These are phyloP conservation scores for Trichoderma afroharzianum DNA, from an alignment of 2,329 filamentous ascomycete species.

Conservation along the genomic window DNA sequence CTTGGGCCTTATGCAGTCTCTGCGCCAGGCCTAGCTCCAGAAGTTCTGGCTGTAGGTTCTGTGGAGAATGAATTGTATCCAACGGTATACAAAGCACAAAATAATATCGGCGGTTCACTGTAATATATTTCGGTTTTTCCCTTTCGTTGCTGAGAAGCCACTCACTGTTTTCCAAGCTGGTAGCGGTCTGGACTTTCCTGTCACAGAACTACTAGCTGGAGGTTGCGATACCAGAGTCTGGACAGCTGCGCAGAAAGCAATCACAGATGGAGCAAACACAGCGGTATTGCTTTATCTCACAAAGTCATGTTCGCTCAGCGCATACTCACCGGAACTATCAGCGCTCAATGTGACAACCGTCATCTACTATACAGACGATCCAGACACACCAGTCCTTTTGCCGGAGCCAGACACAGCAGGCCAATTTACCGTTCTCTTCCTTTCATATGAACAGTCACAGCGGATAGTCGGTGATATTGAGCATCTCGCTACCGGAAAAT, in stretches of 20 bases:
- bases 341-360: background rate
- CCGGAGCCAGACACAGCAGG: background rate
- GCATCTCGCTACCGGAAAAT: background rate
- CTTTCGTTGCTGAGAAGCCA: background rate
- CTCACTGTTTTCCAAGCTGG: background rate
- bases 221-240: background rate
- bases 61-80: background rate
- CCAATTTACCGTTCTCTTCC: background rate
- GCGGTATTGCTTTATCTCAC: background rate
- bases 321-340: background rate
- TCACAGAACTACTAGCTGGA: background rate
- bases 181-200: background rate
- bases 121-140: background rate
- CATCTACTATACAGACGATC: slow-evolving; percentile 1
- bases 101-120: background rate
- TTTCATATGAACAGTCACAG: background rate
- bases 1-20: background rate
- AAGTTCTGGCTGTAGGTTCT: background rate
- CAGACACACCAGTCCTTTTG: background rate
- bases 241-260: background rate
- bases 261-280: background rate
- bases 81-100: background rate
- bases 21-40: background rate
- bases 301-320: background rate
- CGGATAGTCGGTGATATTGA: background rate